phyloP scores from a whole-genome alignment of 345 rosid genomes.

The Rubroshorea leprosula region DNA sequence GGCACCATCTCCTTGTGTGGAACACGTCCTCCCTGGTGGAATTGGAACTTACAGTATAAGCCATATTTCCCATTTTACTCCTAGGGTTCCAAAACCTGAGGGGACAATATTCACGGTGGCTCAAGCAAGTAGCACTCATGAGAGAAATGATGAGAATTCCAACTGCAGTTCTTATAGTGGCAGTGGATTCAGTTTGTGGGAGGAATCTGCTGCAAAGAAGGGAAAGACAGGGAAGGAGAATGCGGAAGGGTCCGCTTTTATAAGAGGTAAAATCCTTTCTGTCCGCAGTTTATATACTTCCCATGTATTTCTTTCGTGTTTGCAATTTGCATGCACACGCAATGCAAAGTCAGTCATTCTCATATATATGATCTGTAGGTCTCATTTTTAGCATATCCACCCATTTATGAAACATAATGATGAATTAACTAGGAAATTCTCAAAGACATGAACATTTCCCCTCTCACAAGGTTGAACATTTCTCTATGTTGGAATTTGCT shows the following conservation, averaged over 20 bases:
- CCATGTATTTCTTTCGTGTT: not conserved
- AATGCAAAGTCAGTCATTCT: too few relatives aligned
- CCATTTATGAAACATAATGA: too few relatives aligned
- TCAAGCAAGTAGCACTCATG: slow-evolving; percentile 39
- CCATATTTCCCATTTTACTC: slow-evolving; percentile 57
- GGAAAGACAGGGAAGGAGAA: slow-evolving; percentile 97
- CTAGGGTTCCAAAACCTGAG: slow-evolving; percentile 65
- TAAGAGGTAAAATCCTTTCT: slow-evolving; percentile 32
- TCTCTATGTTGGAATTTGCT: too few relatives aligned
- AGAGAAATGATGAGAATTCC: slow-evolving; percentile 67
- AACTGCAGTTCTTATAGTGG: slow-evolving; percentile 76
- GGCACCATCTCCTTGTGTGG: slow-evolving; percentile 47
- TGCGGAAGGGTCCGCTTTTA: slow-evolving; percentile 35
- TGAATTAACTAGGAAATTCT: too few relatives aligned
- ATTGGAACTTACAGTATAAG: slow-evolving; percentile 85
- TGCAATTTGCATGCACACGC: slow-evolving; percentile 7
- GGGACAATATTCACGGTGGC: slow-evolving; percentile 38
- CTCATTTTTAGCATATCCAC: too few relatives aligned
- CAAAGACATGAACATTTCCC: too few relatives aligned
- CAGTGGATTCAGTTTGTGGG: slow-evolving; percentile 86
- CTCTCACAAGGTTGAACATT: too few relatives aligned
- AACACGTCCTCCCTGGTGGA: slow-evolving; percentile 84
- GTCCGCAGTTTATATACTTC: too few relatives aligned
- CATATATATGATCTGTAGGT: too few relatives aligned
- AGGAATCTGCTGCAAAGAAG: slow-evolving; percentile 65